These are phyloP conservation scores for Cryptosporidium parvum DNA, from an alignment of 169 alveolate genomes.

Conservation along the genomic window DNA sequence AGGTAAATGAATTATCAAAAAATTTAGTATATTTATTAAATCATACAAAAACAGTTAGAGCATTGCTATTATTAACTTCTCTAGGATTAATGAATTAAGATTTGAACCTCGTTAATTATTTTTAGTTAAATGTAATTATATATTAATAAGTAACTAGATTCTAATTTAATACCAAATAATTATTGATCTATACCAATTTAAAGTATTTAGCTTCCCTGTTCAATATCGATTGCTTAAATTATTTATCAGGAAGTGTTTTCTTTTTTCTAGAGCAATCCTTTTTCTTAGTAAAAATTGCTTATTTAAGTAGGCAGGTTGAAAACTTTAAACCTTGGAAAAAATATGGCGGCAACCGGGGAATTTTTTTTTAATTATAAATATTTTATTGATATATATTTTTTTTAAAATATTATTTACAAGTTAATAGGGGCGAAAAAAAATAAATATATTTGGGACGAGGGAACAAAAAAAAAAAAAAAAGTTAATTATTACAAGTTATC, in stretches of 20 bases:
- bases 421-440: not conserved
- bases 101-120: too few species aligned
- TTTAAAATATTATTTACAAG: not conserved
- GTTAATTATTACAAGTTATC: not conserved
- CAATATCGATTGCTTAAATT: not conserved
- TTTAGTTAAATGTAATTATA: not conserved
- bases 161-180: not conserved
- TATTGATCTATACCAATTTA: too few species aligned
- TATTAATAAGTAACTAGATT: too few species aligned
- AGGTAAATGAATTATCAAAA: not conserved
- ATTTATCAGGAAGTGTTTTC: not conserved
- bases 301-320: not conserved
- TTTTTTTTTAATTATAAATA: not conserved
- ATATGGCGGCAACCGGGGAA: constrained; percentile 19
- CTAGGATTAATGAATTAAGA: not conserved
- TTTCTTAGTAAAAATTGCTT: not conserved
- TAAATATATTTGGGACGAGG: not conserved
- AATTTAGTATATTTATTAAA: too few species aligned
- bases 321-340: constrained; percentile 31
- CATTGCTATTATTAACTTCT: too few species aligned
- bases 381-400: not conserved
- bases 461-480: not conserved
- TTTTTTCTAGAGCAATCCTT: not conserved
- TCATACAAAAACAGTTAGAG: not conserved
- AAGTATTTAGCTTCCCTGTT: too few species aligned